Percentiles rank a stretch among this genome's conserved stretches.
These are phyloP conservation scores for Elsinoe arachidis DNA, from an alignment of 2,329 filamentous ascomycete genomes.

Conservation along the genomic window DNA sequence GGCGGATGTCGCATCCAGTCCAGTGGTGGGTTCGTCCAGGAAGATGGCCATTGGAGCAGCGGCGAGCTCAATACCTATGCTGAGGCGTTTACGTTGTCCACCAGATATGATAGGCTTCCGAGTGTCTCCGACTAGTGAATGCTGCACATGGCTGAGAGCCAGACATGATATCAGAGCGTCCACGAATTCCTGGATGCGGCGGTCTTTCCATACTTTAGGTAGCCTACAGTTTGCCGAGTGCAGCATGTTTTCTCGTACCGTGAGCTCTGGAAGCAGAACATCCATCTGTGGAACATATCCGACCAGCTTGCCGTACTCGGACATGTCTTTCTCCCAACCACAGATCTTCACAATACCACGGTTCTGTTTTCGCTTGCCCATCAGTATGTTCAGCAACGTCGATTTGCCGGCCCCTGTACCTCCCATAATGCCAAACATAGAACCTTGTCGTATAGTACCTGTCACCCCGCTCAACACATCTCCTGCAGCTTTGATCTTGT, in stretches of 20 bases:
- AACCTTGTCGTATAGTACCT: conserved; percentile 46
- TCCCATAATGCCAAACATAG: conserved; percentile 52
- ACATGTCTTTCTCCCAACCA: conserved; percentile 35
- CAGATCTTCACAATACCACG: conserved; percentile 46
- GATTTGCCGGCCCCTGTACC: conserved; percentile 52
- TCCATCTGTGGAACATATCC: conserved; percentile 57
- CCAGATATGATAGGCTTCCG: conserved; percentile 47
- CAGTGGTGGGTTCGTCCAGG: conserved; percentile 27
- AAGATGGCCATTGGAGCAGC: conserved; percentile 45
- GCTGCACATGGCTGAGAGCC: conserved; percentile 43
- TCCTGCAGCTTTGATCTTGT: conserved; percentile 18
- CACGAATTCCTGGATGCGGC: conserved; percentile 46
- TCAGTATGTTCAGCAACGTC: conserved; percentile 53
- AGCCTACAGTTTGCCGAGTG: conserved; percentile 50
- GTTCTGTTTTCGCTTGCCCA: conserved; percentile 49
- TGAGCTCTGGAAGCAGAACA: conserved; percentile 51
- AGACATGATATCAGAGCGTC: conserved; percentile 49
- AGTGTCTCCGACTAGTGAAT: conserved; percentile 45
- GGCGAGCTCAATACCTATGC: conserved; percentile 51
- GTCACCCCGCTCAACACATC: conserved; percentile 47
- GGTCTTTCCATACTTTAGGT: conserved; percentile 43
- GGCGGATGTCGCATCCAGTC: conserved; percentile 45
- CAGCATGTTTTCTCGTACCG: conserved; percentile 53
- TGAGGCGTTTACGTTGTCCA: conserved; percentile 49
- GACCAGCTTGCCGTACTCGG: conserved; percentile 50